These are phyloP conservation scores for Oidiodendron maius DNA, from an alignment of 495 filamentous ascomycete species.

Conservation along the genomic window DNA sequence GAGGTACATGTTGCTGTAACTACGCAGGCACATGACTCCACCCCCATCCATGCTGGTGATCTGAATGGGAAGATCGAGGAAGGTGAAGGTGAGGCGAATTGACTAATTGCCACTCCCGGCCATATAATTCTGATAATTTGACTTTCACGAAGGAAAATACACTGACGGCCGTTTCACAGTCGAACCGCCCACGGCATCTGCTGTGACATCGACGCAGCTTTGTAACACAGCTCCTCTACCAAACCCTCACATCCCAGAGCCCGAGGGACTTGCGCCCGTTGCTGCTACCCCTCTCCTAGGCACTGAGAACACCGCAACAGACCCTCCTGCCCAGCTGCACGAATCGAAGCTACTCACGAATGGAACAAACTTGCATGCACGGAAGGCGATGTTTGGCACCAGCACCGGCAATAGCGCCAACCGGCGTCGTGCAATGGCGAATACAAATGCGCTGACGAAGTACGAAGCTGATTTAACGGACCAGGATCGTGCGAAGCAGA, in stretches of 20 bases:
- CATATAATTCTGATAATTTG: no score
- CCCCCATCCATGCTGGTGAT: not conserved
- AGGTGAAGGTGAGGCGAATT: conserved; percentile 6
- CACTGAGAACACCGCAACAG: not conserved
- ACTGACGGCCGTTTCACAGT: conserved; percentile 12
- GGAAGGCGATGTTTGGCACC: conserved; percentile 14
- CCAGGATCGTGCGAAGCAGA: conserved; percentile 47
- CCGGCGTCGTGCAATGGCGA: conserved; percentile 16
- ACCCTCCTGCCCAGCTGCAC: conserved; percentile 1
- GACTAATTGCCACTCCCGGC: no score
- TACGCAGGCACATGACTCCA: conserved; percentile 1
- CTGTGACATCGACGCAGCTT: conserved; percentile 9
- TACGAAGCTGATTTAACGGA: conserved; percentile 48
- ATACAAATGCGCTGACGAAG: conserved; percentile 25
- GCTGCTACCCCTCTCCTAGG: no score
- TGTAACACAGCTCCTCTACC: not conserved
- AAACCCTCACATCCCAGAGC: no score
- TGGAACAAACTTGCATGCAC: not conserved
- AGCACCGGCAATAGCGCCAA: conserved; percentile 10
- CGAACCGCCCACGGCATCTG: conserved; percentile 1
- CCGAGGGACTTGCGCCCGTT: no score
- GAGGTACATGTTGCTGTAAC: conserved; percentile 3
- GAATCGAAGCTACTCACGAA: conserved; percentile 1
- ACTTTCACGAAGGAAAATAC: not conserved
- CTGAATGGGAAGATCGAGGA: not conserved